Evolutionary conservation across 306 rosid genomes (phyloP), one percentile per base, ranked within the genome.

Genomic region (Pyrus betulifolia): DNA sequence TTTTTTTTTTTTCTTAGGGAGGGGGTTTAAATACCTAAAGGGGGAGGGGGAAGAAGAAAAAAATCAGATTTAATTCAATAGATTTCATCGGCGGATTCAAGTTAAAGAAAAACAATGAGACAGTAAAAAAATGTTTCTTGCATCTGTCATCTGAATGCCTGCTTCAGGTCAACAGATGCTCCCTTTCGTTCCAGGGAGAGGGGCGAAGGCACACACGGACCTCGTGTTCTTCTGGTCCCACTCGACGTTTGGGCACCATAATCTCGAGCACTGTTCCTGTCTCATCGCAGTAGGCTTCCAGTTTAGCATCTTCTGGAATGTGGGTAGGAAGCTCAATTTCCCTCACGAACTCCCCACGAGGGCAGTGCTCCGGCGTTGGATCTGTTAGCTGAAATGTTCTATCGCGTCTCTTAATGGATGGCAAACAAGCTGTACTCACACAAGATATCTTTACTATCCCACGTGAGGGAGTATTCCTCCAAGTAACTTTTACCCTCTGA

Each of bases 371-470:
- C 2, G 92, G 76, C 1, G 78, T 78, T 13, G 88, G 88, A 74
- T 88, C 92, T 25, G 88, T 80, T 67, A 88, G 89, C 87, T 86
- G 86, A 85, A 86, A 88, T 61, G 88, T 88, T 74, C 92, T 82
- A 55, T 86, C 92, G 58, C 63, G 82, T 70, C 92, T 82, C 86
- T 82, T 84, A 74, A 88, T 86, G 30, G 86, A 78, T 57, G 85
- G 88, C 71, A 74, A 76, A 61, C 92, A 66, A 51, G 89, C 88
- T 67, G 85, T 84, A 82, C 90, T 84, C 76, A 80, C 80, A 80
- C 92, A 86, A 78, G 84, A 79, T 78, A 88, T 86, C 81, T 88
- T 88, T 78, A 88, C 86, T 71, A 86, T 80, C 64, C 90, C 89
- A 57, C 79, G 84, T 17, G 89, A 78, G 68, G 81, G 82, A 67